phyloP scores from a whole-genome alignment of 192 early-diverging fungal genomes.

The Coemansia pectinata region DNA sequence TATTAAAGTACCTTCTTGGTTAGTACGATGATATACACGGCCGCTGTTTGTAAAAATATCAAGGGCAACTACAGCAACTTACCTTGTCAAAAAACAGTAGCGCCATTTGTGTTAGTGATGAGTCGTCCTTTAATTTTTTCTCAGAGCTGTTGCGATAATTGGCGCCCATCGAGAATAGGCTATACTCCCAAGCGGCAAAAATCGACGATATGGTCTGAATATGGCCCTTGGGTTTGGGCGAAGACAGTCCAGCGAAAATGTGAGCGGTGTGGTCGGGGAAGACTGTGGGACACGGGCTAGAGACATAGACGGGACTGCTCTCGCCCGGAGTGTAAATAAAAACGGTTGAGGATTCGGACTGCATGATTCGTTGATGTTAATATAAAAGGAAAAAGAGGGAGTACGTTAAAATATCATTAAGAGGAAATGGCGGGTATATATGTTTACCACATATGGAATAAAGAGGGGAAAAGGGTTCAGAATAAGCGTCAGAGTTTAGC shows the following conservation, averaged over 20 bases:
- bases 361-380: background rate
- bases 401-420: background rate
- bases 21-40: background rate
- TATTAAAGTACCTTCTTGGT: background rate
- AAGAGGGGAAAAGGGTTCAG: background rate
- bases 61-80: background rate
- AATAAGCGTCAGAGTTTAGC: background rate
- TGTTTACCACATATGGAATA: background rate
- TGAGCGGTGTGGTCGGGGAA: background rate
- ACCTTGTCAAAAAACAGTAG: slow-evolving; percentile 27
- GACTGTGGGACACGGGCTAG: slow-evolving; percentile 1
- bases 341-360: background rate
- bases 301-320: background rate
- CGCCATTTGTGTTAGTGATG: background rate
- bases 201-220: background rate
- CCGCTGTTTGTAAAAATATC: background rate
- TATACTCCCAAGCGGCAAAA: background rate
- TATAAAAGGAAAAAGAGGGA: background rate
- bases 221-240: background rate
- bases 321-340: slow-evolving; percentile 1
- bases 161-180: slow-evolving; percentile 1
- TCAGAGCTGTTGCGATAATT: slow-evolving; percentile 1
- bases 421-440: background rate
- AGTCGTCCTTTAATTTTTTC: background rate
- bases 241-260: background rate